phyloP scores from a whole-genome alignment of 495 filamentous ascomycete species.

The Trichocladium uniseriatum region DNA sequence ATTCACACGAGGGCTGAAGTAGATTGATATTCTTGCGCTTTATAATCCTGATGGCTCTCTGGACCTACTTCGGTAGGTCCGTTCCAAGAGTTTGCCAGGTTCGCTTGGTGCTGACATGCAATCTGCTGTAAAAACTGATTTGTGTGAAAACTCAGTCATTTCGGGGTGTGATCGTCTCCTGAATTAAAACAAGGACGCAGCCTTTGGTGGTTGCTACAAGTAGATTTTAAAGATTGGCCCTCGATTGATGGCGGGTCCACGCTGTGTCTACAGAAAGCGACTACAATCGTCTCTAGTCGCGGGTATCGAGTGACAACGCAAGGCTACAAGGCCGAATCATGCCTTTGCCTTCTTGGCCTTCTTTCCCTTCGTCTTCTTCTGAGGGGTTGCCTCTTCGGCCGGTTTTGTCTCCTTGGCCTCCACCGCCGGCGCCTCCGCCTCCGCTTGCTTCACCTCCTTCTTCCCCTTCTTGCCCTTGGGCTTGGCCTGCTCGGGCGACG shows the following conservation, averaged over 20 bases:
- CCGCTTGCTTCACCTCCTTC: conserved; percentile 15
- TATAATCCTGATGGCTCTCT: conserved; percentile 29
- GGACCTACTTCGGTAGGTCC: conserved; percentile 9
- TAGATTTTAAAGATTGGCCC: too few species aligned
- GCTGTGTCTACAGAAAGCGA: background rate
- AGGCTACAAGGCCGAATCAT: too few species aligned
- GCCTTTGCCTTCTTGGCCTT: conserved; percentile 29
- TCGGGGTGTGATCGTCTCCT: too few species aligned
- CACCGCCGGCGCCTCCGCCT: conserved; percentile 1
- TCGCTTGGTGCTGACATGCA: conserved; percentile 37
- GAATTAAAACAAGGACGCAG: too few species aligned
- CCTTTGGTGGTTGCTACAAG: too few species aligned
- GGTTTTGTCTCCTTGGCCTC: conserved; percentile 18
- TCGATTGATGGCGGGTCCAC: too few species aligned
- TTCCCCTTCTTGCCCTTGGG: conserved; percentile 15
- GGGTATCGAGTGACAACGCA: conserved; percentile 7
- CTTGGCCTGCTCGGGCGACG: conserved; percentile 10
- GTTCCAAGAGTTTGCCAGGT: conserved; percentile 22
- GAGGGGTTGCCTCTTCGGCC: conserved; percentile 6
- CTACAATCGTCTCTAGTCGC: background rate
- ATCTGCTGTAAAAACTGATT: too few species aligned
- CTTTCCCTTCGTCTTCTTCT: conserved; percentile 24
- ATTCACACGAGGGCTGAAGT: conserved; percentile 26
- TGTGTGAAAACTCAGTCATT: too few species aligned
- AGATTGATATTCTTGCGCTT: conserved; percentile 24